Evolutionary conservation across 1,284 basidiomycete species (phyloP).

Genomic region (Cystobasidiaceae sp.): DNA sequence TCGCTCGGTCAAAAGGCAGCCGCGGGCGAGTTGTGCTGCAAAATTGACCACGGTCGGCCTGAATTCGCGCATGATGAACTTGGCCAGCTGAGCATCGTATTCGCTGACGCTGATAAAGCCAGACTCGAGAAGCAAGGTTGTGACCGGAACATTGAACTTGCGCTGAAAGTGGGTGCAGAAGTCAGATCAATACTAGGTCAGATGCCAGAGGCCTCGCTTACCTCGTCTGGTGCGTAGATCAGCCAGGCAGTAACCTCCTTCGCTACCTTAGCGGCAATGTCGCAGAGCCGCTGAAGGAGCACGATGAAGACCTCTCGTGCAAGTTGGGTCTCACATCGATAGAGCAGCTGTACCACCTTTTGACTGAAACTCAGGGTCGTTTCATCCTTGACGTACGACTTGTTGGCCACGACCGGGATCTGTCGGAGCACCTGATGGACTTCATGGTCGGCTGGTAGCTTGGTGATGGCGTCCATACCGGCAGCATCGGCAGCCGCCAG

Average conservation of each 20-base stretch:
- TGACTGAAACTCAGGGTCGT: conserved; percentile 90
- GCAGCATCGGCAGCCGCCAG: conserved; percentile 54
- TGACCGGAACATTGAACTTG: conserved; percentile 94
- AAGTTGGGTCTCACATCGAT: conserved; percentile 74
- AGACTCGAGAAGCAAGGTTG: conserved; percentile 76
- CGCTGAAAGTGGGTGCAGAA: conserved; percentile 54
- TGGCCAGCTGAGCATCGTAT: conserved; percentile 86
- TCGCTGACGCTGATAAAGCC: conserved; percentile 72
- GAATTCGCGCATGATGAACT: conserved; percentile 69
- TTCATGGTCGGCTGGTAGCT: conserved; percentile 74
- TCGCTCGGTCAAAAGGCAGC: conserved; percentile 72
- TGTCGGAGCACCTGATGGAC: conserved; percentile 76
- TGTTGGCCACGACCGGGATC: conserved; percentile 70
- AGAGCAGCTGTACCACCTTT: conserved; percentile 81
- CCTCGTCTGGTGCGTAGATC: conserved; percentile 92
- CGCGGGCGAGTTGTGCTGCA: conserved; percentile 74
- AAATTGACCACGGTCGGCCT: conserved; percentile 75
- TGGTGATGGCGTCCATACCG: conserved; percentile 55
- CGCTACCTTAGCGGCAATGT: conserved; percentile 81
- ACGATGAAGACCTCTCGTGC: conserved; percentile 87
- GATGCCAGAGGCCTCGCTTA: conserved; percentile 47
- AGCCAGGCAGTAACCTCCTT: conserved; percentile 98
- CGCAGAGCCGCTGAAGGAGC: conserved; percentile 82
- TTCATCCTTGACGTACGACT: conserved; percentile 71
- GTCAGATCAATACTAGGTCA: neutral